Percentiles rank a stretch among this genome's conserved stretches.
These are phyloP conservation scores for Ophiostoma novo-ulmi DNA, from an alignment of 2,329 filamentous ascomycete genomes.

Conservation along the genomic window DNA sequence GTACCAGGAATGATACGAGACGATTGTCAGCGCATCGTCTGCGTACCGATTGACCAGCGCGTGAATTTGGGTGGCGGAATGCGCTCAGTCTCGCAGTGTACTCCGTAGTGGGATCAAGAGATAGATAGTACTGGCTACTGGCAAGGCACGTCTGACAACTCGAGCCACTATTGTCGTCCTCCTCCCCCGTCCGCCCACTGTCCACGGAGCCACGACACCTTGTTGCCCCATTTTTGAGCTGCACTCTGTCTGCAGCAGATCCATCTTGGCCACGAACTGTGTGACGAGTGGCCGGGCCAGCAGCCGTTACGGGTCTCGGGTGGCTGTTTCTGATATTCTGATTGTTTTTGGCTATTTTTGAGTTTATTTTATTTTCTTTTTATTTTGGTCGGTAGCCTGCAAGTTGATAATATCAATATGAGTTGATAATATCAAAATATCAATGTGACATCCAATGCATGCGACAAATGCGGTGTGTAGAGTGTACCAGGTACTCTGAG, in stretches of 20 bases:
- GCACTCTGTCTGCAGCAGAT: neutral
- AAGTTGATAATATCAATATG: neutral
- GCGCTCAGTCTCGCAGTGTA: too few relatives aligned
- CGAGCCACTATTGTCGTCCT: neutral
- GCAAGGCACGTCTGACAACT: neutral
- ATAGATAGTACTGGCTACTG: neutral
- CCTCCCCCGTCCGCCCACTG: neutral
- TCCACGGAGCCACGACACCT: constrained; percentile 7
- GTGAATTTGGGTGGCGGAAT: neutral
- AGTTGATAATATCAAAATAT: neutral
- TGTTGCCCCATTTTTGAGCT: constrained; percentile 6
- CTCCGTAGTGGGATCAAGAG: too few relatives aligned
- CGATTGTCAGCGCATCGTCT: neutral
- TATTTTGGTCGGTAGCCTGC: neutral
- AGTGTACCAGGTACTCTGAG: neutral
- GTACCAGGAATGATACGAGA: neutral
- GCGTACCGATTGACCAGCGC: neutral
- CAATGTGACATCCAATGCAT: neutral
- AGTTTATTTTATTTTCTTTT: neutral
- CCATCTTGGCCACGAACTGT: constrained; percentile 8
- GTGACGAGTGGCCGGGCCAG: constrained; percentile 5
- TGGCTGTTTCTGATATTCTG: neutral
- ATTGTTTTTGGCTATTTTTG: neutral
- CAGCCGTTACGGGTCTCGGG: constrained; percentile 6
- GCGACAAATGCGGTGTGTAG: neutral